Conservation (phyloP, 2,329 filamentous ascomycete species). For the Xylariales sp. region DNA sequence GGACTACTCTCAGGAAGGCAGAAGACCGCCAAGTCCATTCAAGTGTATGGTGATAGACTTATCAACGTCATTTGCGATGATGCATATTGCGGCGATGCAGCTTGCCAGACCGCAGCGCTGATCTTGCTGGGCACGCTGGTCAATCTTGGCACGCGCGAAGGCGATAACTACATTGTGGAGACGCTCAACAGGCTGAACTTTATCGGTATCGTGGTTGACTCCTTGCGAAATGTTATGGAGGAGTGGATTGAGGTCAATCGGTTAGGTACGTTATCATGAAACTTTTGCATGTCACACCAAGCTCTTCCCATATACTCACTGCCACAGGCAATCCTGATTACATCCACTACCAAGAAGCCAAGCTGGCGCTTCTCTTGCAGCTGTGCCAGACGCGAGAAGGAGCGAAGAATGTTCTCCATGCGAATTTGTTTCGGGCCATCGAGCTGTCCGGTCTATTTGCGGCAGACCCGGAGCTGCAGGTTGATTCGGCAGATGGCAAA, state of each 20-base stretch:
- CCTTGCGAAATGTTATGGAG: constrained; percentile 69
- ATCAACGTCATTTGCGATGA: constrained; percentile 90
- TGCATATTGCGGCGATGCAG: constrained; percentile 77
- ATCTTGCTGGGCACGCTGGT: constrained; percentile 79
- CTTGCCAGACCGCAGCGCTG: constrained; percentile 79
- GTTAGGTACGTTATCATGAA: constrained; percentile 50
- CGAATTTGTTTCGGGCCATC: constrained; percentile 78
- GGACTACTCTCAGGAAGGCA: constrained; percentile 40
- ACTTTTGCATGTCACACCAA: too few species aligned
- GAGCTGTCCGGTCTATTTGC: constrained; percentile 81
- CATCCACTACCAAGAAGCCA: constrained; percentile 59
- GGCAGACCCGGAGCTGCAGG: constrained; percentile 87
- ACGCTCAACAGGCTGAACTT: constrained; percentile 84
- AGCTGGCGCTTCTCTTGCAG: constrained; percentile 76
- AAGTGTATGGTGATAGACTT: constrained; percentile 66
- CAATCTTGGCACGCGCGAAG: constrained; percentile 66
- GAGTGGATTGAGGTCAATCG: constrained; percentile 61
- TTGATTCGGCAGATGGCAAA: constrained; percentile 64
- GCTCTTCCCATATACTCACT: too few species aligned
- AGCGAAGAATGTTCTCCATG: constrained; percentile 81
- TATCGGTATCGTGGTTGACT: constrained; percentile 83
- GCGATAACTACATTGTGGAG: constrained; percentile 72
- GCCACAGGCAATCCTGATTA: constrained; percentile 35
- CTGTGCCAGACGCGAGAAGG: constrained; percentile 81
- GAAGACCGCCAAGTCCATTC: constrained; percentile 69